Evolutionary conservation across 441 rosid species (phyloP).

Genomic region (Erodium texanum): DNA sequence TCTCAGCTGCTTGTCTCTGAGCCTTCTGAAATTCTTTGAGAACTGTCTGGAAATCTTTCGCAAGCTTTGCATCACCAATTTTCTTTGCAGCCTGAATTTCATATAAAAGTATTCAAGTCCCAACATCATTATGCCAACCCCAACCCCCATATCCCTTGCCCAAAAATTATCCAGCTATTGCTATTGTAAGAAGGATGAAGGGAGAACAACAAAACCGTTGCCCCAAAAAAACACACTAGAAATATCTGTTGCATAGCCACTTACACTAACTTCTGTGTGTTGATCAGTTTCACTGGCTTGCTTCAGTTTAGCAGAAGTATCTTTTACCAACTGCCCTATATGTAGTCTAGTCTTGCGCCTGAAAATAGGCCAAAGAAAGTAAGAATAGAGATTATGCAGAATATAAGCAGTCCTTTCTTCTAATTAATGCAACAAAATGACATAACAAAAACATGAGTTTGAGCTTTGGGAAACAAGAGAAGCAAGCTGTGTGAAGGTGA

Average conservation of each 20-base stretch:
- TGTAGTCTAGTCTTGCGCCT: conserved; percentile 55
- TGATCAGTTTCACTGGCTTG: conserved; percentile 46
- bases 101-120: background rate
- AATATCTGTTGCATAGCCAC: background rate
- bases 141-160: background rate
- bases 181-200: too few relatives aligned
- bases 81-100: conserved; percentile 40
- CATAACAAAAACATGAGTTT: background rate
- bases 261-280: conserved; percentile 33
- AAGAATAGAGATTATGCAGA: background rate
- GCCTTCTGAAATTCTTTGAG: conserved; percentile 59
- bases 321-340: conserved; percentile 48
- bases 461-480: background rate
- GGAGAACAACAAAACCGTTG: background rate
- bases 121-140: background rate
- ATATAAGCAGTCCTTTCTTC: background rate
- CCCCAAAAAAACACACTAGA: background rate
- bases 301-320: conserved; percentile 36
- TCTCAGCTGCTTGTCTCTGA: conserved; percentile 58
- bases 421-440: background rate
- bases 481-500: background rate
- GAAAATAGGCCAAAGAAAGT: conserved; percentile 8
- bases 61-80: conserved; percentile 65
- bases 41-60: conserved; percentile 52
- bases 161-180: background rate